Base-by-base conservation (phyloP, 805 yeast genomes). In the Yamadazyma philogaea region DNA sequence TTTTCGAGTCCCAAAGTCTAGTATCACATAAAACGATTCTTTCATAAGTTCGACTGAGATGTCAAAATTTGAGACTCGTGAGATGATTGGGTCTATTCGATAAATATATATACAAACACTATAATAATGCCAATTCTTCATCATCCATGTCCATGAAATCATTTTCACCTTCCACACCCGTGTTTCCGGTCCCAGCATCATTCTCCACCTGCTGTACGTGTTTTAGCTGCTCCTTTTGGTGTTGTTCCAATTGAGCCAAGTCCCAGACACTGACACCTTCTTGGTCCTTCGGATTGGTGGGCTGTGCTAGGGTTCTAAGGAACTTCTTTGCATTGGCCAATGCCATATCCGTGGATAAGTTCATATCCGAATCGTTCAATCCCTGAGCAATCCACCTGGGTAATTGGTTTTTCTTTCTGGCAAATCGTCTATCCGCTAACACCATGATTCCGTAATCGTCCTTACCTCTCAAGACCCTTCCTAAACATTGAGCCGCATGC, bases 391-490 rank as follows among this genome's bases (percentile, higher is more conserved):
- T 93, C 99, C 99, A 93, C 61, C 87, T 90, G 0, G 99, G 99
- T 27, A 93, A 66, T 61, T 93, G 99, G 33, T 70, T 76, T 54
- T 87, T 81, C 65, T 91, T 93, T 51, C 87, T 77, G 1, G 90
- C 77, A 62, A 93, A 93, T 59, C 99, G 74, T 51, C 96, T 74
- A 61, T 93, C 99, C 0, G 99, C 99, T 47, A 93, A 67, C 33
- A 93, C 97, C 99, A 93, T 93, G 52, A 93, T 85, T 49, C 99
- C 99, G 62, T 93, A 93, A 69, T 93, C 99, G 59, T 93, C 97
- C 61, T 93, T 93, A 51, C 99, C 99, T 69, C 99, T 79, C 49
- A 93, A 69, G 42, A 93, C 99, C 59, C 99, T 81, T 8, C 99
- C 99, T 56, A 93, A 67, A 66, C 99, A 93, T 63, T 93, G 99